Evolutionary conservation across 2,329 filamentous ascomycete genomes (phyloP).

Genomic region (Hymenoscyphus occultus): DNA sequence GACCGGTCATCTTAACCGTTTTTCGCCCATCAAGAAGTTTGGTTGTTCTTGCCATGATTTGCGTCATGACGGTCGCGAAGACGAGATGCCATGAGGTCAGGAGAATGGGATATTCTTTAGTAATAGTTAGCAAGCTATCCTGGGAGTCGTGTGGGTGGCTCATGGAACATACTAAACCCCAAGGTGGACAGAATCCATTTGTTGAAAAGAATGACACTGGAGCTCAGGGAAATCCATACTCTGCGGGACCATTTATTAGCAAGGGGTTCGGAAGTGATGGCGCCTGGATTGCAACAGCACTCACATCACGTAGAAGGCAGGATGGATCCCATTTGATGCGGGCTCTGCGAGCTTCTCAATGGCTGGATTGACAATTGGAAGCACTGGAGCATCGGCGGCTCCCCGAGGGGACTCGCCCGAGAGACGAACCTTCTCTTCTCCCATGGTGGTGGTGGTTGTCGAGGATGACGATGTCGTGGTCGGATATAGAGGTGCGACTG

Average conservation of each 20-base stretch:
- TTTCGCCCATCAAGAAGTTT: slow-evolving; percentile 89
- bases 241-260: slow-evolving; percentile 45
- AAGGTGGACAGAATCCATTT: slow-evolving; percentile 92
- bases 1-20: slow-evolving; percentile 94
- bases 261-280: slow-evolving; percentile 2
- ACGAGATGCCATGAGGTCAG: slow-evolving; percentile 94
- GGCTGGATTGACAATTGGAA: slow-evolving; percentile 73
- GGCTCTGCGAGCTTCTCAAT: slow-evolving; percentile 64
- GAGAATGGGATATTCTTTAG: slow-evolving; percentile 67
- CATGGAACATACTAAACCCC: slow-evolving; percentile 66
- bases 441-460: slow-evolving; percentile 47
- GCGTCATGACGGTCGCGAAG: slow-evolving; percentile 93
- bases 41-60: slow-evolving; percentile 87
- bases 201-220: slow-evolving; percentile 97
- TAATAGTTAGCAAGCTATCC: slow-evolving; percentile 33
- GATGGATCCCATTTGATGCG: slow-evolving; percentile 49
- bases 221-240: slow-evolving; percentile 88
- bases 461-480: neutral
- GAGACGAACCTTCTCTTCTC: slow-evolving; percentile 77
- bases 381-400: slow-evolving; percentile 54
- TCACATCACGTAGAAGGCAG: slow-evolving; percentile 71
- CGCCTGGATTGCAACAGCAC: slow-evolving; percentile 31
- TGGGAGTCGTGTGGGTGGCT: neutral
- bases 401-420: slow-evolving; percentile 73
- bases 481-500: neutral